phyloP scores from a whole-genome alignment of 2,329 filamentous ascomycete species.

The Xylaria sp. region DNA sequence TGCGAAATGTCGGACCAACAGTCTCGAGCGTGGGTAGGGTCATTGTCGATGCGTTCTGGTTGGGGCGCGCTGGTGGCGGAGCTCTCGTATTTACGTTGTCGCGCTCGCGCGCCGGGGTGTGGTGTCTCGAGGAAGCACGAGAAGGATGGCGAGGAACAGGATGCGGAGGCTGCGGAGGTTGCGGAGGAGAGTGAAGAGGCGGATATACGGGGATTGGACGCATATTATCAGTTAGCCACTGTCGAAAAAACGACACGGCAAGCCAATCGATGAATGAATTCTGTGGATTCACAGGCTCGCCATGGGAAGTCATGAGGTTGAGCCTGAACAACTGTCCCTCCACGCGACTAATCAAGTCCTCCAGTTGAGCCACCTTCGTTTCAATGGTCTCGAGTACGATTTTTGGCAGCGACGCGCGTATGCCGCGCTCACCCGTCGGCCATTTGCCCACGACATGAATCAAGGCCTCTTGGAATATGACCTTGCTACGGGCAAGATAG shows the following conservation, averaged over 20 bases:
- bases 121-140: conserved; percentile 14
- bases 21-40: conserved; percentile 49
- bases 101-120: conserved; percentile 14
- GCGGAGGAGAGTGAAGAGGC: conserved; percentile 31
- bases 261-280: conserved; percentile 88
- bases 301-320: conserved; percentile 69
- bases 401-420: conserved; percentile 68
- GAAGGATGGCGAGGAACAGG: conserved; percentile 11
- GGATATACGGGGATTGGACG: conserved; percentile 55
- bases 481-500: conserved; percentile 75
- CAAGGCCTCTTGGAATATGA: conserved; percentile 81
- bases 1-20: conserved; percentile 69
- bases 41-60: conserved; percentile 30
- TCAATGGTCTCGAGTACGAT: conserved; percentile 83
- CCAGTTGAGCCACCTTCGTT: conserved; percentile 89
- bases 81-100: conserved; percentile 8
- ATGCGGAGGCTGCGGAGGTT: conserved; percentile 30
- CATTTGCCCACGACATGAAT: conserved; percentile 94
- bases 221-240: conserved; percentile 90
- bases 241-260: conserved; percentile 77
- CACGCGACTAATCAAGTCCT: conserved; percentile 72
- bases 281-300: conserved; percentile 73
- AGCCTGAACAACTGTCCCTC: conserved; percentile 80
- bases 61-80: conserved; percentile 3
- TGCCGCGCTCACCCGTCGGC: conserved; percentile 72